Conservation (phyloP, 2,329 filamentous ascomycete species). For the Diaporthe sp. region DNA sequence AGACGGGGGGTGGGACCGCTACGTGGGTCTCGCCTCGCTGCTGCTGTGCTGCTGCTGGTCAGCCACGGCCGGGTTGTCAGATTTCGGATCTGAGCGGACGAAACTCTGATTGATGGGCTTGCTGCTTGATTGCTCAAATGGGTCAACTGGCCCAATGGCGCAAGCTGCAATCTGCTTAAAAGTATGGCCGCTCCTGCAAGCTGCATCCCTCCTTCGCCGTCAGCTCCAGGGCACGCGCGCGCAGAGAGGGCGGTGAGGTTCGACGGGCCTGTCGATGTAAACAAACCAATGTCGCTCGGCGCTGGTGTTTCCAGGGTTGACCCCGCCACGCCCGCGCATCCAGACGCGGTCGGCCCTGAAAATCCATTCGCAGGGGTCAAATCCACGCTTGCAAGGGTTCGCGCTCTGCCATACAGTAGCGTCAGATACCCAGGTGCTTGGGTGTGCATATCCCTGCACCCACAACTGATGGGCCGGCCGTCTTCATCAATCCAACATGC, state of each 20-base stretch:
- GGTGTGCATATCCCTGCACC: constrained; percentile 7
- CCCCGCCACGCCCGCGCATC: constrained; percentile 20
- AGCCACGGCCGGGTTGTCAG: constrained; percentile 36
- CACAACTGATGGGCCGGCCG: too few relatives aligned
- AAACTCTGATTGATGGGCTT: neutral
- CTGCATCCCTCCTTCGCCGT: constrained; percentile 18
- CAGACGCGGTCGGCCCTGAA: constrained; percentile 26
- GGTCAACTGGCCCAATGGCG: neutral
- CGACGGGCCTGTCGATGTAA: constrained; percentile 33
- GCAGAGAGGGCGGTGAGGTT: constrained; percentile 31
- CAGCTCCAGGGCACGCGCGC: neutral
- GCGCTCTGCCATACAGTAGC: constrained; percentile 15
- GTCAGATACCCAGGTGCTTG: constrained; percentile 26
- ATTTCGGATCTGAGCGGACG: constrained; percentile 39
- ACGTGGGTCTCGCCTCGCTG: constrained; percentile 19
- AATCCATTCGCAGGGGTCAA: constrained; percentile 29
- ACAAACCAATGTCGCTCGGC: constrained; percentile 29
- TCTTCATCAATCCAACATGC: neutral
- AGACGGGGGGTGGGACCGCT: constrained; percentile 13
- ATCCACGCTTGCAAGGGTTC: constrained; percentile 22
- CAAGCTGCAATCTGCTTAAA: too few relatives aligned
- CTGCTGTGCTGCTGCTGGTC: neutral
- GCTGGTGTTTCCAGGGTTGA: constrained; percentile 7
- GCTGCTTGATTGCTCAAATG: too few relatives aligned
- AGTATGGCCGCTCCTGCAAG: neutral